Evolutionary conservation across 345 rosid species (phyloP), one percentile per base, ranked within the genome.

Genomic region (Boechera divaricarpa): DNA sequence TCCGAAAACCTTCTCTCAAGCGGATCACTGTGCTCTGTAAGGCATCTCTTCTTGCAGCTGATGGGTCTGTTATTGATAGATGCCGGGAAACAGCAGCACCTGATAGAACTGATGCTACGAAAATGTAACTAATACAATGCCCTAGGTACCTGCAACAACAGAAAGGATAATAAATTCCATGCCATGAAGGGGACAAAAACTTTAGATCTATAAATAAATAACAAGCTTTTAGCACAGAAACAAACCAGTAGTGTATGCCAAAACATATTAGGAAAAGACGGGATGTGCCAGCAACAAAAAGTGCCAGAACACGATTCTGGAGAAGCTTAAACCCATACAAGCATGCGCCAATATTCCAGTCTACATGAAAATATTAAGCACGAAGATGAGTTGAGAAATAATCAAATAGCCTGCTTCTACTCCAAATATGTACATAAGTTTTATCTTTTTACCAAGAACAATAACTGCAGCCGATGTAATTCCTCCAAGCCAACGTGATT

Each of bases 291-390:
- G 93, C 98, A 53, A 96, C 96, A 76, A 91, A 88, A 80, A 96
- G 99, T 28, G 96, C 99, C 38, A 75, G 81, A 72, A 92, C 85
- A 66, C 98, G 98, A 82, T 87, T 96, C 74, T 85, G 82, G 76
- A 96, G 97, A 84, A 92, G 96, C 87, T 89, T 82, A 79, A 90
- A 93, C 60, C 96, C 98, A 84, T 96, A 93, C 83, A 96, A 87
- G 85, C 99, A 96, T 31, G 97, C 98, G 61, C 99, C 99, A 83
- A 93, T 85, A 73, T 96, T 96, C 99, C 98, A 96, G 82, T 96
- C 99, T 93, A 81, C 80, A 85, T 52, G 41, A 84, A 39, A 72
- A 72, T 55, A 68, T 79, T 38, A 57, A 32, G 57, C 52, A 79
- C 55, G 54, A 73, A 63, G 29, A 56, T 55, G 69, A 75, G 49